These are phyloP conservation scores for Leccinum sublutescens DNA, from an alignment of 768 basidiomycete species.

Conservation along the genomic window DNA sequence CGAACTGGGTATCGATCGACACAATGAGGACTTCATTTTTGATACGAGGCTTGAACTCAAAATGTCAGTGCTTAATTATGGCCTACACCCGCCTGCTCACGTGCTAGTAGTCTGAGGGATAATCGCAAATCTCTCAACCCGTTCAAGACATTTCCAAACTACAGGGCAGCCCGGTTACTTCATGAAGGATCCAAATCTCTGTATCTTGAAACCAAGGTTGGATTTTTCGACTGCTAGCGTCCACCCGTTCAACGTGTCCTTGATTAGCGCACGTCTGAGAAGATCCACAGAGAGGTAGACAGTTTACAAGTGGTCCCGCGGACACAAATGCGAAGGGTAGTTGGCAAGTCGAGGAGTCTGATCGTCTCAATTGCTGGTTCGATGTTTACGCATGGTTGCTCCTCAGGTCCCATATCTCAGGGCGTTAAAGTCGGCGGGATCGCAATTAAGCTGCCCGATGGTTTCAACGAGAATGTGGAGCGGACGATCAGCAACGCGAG, in stretches of 20 bases:
- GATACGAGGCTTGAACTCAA: neutral
- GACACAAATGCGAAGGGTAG: neutral
- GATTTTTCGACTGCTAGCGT: no score
- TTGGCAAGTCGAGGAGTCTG: neutral
- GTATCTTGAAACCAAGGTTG: slow-evolving; percentile 1
- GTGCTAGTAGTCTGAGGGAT: neutral
- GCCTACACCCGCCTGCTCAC: neutral
- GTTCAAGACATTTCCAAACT: neutral
- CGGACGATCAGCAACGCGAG: neutral
- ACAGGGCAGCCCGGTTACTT: neutral
- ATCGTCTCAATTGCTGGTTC: neutral
- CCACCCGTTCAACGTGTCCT: no score
- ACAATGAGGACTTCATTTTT: no score
- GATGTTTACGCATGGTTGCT: neutral
- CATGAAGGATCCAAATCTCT: neutral
- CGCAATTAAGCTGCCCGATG: neutral
- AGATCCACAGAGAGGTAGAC: neutral
- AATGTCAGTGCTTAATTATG: no score
- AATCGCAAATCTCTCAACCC: slow-evolving; percentile 1
- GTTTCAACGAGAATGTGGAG: neutral
- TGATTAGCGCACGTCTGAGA: slow-evolving; percentile 9
- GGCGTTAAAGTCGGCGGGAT: neutral
- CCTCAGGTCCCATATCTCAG: neutral
- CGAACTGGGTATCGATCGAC: no score
- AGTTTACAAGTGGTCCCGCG: slow-evolving; percentile 4